Evolutionary conservation across 345 rosid species (phyloP), one percentile per base, ranked within the genome.

Genomic region (Firmiana major): DNA sequence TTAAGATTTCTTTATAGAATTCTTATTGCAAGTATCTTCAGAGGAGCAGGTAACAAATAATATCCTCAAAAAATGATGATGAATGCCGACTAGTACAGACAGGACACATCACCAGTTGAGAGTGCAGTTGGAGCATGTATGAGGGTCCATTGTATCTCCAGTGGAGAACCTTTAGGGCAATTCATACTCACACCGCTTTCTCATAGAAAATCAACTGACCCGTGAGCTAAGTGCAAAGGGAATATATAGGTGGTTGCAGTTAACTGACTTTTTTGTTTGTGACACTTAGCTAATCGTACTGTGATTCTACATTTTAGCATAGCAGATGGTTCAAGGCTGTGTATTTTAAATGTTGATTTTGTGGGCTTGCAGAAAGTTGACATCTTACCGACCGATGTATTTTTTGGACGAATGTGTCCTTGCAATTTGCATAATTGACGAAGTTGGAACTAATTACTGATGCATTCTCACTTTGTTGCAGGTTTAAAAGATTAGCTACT

Each of bases 401-500:
- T 17, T 21, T 5, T 5, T 53, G 24, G 59, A 54, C 11, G 11
- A 7, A n/a, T 55, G 8, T 17, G 17, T 51, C 57, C 21, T 16
- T 51, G 0, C 7, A 4, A 51, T 51, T 17, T 57, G 62, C 11
- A 21, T 9, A 24, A 22, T 57, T 9, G 31, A 57, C 15, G 1
- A 9, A n/a, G 62, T 9, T 21, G 28, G 62, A 57, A 57, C 28
- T 57, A 57, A 57, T 22, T 57, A 57, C 59, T 57, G 28, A 22
- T 69, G 40, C 55, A 16, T 16, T 48, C 58, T 24, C 11, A 8
- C 6, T 48, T 65, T 69, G 22, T 26, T 46, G 73, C 40, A 69
- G 73, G 58, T 46, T 48, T 4, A 48, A 69, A 69, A 46, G 73
- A 69, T 69, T 46, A 46, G 31, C 36, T 46, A 21, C 55, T 69